These are phyloP conservation scores for Hymenochaete sp. DNA, from an alignment of 1,284 basidiomycete species.

Conservation along the genomic window DNA sequence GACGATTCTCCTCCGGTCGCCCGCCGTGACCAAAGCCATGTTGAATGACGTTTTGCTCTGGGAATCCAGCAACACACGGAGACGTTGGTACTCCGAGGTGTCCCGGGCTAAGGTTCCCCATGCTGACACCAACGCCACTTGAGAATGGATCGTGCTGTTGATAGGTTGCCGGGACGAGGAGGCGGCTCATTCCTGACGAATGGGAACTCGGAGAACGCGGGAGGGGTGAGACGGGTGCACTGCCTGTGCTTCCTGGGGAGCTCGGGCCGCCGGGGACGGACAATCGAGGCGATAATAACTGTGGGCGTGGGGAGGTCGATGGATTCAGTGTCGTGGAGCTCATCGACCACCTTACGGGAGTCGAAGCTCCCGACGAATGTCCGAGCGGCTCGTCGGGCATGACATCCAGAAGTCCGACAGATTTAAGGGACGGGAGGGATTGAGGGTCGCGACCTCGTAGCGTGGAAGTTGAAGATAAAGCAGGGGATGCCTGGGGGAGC, in stretches of 20 bases:
- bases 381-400: constrained; percentile 9
- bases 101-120: too few relatives aligned
- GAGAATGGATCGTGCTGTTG: too few relatives aligned
- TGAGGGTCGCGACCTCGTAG: constrained; percentile 24
- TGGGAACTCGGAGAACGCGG: constrained; percentile 5
- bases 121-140: too few relatives aligned
- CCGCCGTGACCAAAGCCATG: too few relatives aligned
- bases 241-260: not conserved
- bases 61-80: too few relatives aligned
- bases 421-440: constrained; percentile 62
- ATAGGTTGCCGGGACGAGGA: constrained; percentile 31
- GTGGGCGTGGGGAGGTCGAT: constrained; percentile 7
- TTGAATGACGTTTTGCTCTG: too few relatives aligned
- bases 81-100: too few relatives aligned
- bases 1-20: too few relatives aligned
- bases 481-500: constrained; percentile 16
- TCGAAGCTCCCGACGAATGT: constrained; percentile 11
- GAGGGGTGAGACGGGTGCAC: constrained; percentile 4
- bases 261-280: not conserved
- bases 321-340: constrained; percentile 7
- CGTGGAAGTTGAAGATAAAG: constrained; percentile 16
- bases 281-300: constrained; percentile 8
- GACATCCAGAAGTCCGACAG: constrained; percentile 57
- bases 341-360: constrained; percentile 4
- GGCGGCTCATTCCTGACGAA: constrained; percentile 37